Evolutionary conservation across 2,329 filamentous ascomycete species (phyloP), one percentile per base, ranked within the genome.

Genomic region (Talaromyces sp.): DNA sequence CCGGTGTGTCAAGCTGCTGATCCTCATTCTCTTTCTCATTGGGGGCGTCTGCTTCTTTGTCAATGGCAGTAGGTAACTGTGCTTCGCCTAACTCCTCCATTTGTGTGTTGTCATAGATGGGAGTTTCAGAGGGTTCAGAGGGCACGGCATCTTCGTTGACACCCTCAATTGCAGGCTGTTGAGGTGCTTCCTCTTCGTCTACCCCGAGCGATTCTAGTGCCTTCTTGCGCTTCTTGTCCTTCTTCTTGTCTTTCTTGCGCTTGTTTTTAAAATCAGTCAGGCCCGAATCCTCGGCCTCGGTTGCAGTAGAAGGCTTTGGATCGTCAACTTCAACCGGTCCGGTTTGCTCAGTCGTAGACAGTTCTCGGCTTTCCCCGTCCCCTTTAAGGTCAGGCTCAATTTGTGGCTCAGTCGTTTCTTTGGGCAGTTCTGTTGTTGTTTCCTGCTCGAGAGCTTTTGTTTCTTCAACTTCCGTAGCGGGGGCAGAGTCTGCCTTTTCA

Each of bases 181-280:
- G 6, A 17, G 58, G 38, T 53, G 29, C 26, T 32, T 67, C 65
- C 14, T 65, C 68, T 52, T 69, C 71, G 59, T 70, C 70, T 13
- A 66, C 63, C 8, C 67, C 64, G 24, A 64, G 66, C 21, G 29
- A 55, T 49, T 58, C 55, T 1, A 52, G 21, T 3, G 59, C 51
- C 49, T 58, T 58, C 27, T 61, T 61, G 41, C 57, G 56, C 24
- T 55, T 61, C 51, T 55, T 70, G 65, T 58, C 67, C 50, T 68
- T 70, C 59, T 75, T 77, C 67, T 76, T 76, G 26, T 69, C 68
- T 63, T 75, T 75, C 61, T 75, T 75, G 11, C 60, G 61, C 59
- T 71, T 75, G 59, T 64, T 70, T 56, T 63, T 64, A 10, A 63
- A 63, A 56, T 63, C 62, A 46, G 61, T 11, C 7, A 10, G 14